phyloP scores from a whole-genome alignment of 2,329 filamentous ascomycete genomes.

The Exophiala dermatitidis region DNA sequence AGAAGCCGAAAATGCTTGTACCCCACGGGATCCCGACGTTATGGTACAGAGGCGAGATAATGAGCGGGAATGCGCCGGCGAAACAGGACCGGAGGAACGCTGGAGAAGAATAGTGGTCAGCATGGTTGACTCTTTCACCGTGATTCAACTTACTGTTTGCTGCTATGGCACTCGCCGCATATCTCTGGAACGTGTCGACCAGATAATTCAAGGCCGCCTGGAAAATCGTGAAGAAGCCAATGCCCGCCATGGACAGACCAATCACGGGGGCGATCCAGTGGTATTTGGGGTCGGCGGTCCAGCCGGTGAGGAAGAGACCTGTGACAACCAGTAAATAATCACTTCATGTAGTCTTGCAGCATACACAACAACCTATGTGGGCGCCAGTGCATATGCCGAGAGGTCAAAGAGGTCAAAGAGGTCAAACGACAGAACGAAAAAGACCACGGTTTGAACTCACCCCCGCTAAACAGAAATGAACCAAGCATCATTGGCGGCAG shows the following conservation, averaged over 20 bases:
- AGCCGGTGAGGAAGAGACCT: slow-evolving; percentile 54
- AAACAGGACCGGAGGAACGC: slow-evolving; percentile 42
- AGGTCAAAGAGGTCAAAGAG: too few species aligned
- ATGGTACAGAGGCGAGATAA: slow-evolving; percentile 42
- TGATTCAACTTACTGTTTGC: slow-evolving; percentile 33
- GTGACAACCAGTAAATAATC: slow-evolving; percentile 24
- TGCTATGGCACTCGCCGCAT: slow-evolving; percentile 38
- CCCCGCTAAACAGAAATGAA: slow-evolving; percentile 34
- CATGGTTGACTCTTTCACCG: background rate
- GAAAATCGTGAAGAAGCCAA: slow-evolving; percentile 39
- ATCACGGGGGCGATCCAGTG: slow-evolving; percentile 35
- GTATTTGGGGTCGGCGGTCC: slow-evolving; percentile 44
- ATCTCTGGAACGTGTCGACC: slow-evolving; percentile 40
- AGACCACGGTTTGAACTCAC: background rate
- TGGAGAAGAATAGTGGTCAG: background rate
- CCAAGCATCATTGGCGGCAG: slow-evolving; percentile 47
- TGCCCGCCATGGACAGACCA: slow-evolving; percentile 34
- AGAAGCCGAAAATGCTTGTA: slow-evolving; percentile 41
- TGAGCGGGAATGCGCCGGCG: slow-evolving; percentile 44
- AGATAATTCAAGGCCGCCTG: slow-evolving; percentile 39
- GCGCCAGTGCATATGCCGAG: too few species aligned
- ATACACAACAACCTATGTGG: too few species aligned
- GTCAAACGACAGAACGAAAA: background rate
- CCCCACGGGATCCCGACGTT: slow-evolving; percentile 45
- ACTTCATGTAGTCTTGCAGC: too few species aligned